Percentiles rank a stretch among this genome's conserved stretches.
These are phyloP conservation scores for Pseudozyma tsukubaensis DNA, from an alignment of 1,284 basidiomycete species.

Conservation along the genomic window DNA sequence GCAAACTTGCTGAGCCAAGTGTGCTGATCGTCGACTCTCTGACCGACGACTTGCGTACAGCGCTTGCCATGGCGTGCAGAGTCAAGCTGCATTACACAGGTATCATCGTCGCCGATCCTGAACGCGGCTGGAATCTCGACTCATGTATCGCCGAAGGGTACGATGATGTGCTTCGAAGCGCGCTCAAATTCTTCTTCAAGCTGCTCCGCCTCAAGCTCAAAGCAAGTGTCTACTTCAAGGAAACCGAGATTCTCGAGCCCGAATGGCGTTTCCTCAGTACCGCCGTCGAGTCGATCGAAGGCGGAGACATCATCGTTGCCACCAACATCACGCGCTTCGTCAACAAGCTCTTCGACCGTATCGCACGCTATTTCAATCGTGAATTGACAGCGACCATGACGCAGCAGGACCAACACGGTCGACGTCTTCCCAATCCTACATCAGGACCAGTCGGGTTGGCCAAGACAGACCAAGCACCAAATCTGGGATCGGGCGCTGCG, in stretches of 20 bases:
- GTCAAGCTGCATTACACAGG: conserved; percentile 94
- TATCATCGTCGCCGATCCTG: conserved; percentile 84
- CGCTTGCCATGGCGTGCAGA: conserved; percentile 90
- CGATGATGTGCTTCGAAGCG: conserved; percentile 87
- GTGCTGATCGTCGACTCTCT: conserved; percentile 91
- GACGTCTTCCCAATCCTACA: conserved; percentile 28
- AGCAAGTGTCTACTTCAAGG: conserved; percentile 95
- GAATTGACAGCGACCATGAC: conserved; percentile 82
- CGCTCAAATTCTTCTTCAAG: conserved; percentile 90
- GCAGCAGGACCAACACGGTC: conserved; percentile 32
- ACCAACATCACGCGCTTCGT: conserved; percentile 64
- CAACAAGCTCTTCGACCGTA: conserved; percentile 73
- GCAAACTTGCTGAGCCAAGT: conserved; percentile 85
- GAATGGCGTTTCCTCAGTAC: conserved; percentile 97
- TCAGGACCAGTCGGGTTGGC: conserved; percentile 42
- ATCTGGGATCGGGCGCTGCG: conserved; percentile 11
- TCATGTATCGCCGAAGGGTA: conserved; percentile 89
- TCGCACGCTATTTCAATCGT: conserved; percentile 92
- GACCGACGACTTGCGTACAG: conserved; percentile 90
- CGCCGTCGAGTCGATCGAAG: conserved; percentile 87
- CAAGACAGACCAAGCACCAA: conserved; percentile 22
- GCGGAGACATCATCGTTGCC: conserved; percentile 90
- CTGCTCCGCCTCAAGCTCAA: conserved; percentile 95
- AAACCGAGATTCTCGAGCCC: conserved; percentile 94
- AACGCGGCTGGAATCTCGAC: conserved; percentile 87